Evolutionary conservation across 2,329 filamentous ascomycete species (phyloP).

Genomic region (Neoarthrinium moseri): DNA sequence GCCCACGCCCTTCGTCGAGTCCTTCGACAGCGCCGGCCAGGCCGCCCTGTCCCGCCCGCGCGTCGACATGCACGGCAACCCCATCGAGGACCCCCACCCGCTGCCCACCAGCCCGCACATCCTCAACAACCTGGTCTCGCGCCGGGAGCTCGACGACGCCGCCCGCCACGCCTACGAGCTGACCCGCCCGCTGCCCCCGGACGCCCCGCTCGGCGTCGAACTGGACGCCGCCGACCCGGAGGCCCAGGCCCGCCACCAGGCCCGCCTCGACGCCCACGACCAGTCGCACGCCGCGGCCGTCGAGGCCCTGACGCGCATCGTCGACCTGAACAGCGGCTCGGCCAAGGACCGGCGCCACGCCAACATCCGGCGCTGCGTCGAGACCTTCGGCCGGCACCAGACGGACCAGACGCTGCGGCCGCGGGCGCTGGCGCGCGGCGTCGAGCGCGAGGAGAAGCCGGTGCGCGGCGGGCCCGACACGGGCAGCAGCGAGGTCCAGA

Average conservation of each 20-base stretch:
- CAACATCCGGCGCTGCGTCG: constrained; percentile 81
- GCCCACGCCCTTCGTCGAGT: constrained; percentile 78
- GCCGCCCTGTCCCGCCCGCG: constrained; percentile 31
- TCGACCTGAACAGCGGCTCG: constrained; percentile 73
- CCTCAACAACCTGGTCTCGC: constrained; percentile 75
- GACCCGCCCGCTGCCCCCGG: constrained; percentile 64
- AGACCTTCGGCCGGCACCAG: constrained; percentile 86
- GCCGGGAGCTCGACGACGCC: constrained; percentile 64
- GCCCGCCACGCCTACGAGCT: constrained; percentile 67
- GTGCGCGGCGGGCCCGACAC: constrained; percentile 83
- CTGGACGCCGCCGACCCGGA: constrained; percentile 31
- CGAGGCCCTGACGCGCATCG: constrained; percentile 77
- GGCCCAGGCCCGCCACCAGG: constrained; percentile 39
- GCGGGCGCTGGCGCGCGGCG: constrained; percentile 49
- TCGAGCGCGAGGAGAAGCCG: constrained; percentile 39
- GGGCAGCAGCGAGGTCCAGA: constrained; percentile 95
- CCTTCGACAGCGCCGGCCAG: constrained; percentile 67
- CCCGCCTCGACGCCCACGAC: constrained; percentile 43
- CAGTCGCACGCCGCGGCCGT: constrained; percentile 64
- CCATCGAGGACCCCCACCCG: constrained; percentile 34
- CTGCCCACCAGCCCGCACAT: constrained; percentile 50
- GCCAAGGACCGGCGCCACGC: constrained; percentile 75
- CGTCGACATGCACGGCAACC: constrained; percentile 40
- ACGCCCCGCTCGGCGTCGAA: constrained; percentile 32
- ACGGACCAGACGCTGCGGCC: constrained; percentile 72